A percentile compares a stretch with the other conserved stretches of the same genome.
Conservation (phyloP, 2,329 filamentous ascomycete species). For the Diaporthe destruens region DNA sequence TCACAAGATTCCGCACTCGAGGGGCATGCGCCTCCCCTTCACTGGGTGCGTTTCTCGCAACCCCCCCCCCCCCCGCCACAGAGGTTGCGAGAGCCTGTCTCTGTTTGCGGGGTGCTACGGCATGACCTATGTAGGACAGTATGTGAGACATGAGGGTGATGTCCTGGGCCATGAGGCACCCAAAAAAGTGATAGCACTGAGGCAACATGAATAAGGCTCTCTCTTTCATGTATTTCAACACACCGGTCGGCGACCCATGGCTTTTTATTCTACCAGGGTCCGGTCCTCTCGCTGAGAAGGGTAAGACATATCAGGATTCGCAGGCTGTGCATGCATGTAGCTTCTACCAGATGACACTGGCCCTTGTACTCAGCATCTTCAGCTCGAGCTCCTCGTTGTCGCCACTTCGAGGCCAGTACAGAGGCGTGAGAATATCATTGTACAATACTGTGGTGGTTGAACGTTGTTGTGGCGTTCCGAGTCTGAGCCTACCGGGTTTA, state of each 20-base stretch:
- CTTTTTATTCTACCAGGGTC: not conserved
- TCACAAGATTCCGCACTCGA: conserved; percentile 40
- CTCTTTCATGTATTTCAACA: conserved; percentile 4
- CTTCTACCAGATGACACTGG: not conserved
- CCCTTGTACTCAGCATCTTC: not conserved
- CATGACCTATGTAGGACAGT: conserved; percentile 35
- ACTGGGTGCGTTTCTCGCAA: not conserved
- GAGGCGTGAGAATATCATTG: not conserved
- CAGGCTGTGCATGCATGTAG: not conserved
- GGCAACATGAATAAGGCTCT: not conserved
- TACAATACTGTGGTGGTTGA: not conserved
- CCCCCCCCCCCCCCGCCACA: not conserved
- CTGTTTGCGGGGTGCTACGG: conserved; percentile 36
- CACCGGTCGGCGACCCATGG: conserved; percentile 19
- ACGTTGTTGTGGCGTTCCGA: too few relatives aligned
- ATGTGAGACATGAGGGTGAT: conserved; percentile 34
- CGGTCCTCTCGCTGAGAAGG: not conserved
- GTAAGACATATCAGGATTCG: conserved; percentile 4
- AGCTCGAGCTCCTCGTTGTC: not conserved
- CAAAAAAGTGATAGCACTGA: not conserved
- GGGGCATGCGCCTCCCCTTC: not conserved
- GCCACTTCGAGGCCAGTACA: not conserved
- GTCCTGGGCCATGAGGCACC: not conserved
- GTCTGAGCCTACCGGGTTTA: not conserved
- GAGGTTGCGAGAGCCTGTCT: conserved; percentile 15